Percentiles rank a stretch among this genome's conserved stretches.
Evolutionary conservation across 2,329 filamentous ascomycete species (phyloP).

Genomic region (Fusarium dimerum): DNA sequence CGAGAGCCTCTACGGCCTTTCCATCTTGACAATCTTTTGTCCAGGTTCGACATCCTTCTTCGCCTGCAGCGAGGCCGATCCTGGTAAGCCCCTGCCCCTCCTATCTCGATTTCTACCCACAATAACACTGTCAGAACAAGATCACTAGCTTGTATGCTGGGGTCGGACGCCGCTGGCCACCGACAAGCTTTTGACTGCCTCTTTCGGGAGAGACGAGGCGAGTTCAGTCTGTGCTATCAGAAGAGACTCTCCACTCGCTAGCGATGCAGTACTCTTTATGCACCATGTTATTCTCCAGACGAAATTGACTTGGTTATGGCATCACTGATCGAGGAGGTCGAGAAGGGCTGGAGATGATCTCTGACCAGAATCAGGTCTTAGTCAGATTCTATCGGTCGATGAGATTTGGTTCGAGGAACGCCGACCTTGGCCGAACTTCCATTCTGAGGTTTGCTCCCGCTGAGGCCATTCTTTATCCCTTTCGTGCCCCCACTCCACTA

Average conservation of each 20-base stretch:
- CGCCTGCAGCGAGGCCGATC: neutral
- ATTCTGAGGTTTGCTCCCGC: no score
- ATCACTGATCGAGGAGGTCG: neutral
- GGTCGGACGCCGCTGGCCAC: neutral
- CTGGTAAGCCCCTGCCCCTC: neutral
- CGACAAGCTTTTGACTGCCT: constrained; percentile 19
- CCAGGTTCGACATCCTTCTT: neutral
- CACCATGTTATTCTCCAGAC: no score
- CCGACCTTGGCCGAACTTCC: neutral
- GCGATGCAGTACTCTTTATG: neutral
- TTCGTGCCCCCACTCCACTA: neutral
- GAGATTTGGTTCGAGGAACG: neutral
- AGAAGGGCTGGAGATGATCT: neutral
- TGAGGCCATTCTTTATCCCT: neutral
- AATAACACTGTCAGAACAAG: constrained; percentile 3
- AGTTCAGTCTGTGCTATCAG: constrained; percentile 6
- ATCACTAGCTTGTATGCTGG: neutral
- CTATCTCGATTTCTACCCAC: constrained; percentile 14
- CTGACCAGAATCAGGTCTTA: neutral
- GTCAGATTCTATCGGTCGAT: neutral
- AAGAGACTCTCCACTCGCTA: neutral
- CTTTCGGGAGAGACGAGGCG: neutral
- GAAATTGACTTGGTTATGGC: no score
- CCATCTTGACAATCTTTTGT: neutral
- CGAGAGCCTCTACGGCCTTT: neutral